phyloP scores from a whole-genome alignment of 2,329 filamentous ascomycete species.

The Sporothrix curviconia region DNA sequence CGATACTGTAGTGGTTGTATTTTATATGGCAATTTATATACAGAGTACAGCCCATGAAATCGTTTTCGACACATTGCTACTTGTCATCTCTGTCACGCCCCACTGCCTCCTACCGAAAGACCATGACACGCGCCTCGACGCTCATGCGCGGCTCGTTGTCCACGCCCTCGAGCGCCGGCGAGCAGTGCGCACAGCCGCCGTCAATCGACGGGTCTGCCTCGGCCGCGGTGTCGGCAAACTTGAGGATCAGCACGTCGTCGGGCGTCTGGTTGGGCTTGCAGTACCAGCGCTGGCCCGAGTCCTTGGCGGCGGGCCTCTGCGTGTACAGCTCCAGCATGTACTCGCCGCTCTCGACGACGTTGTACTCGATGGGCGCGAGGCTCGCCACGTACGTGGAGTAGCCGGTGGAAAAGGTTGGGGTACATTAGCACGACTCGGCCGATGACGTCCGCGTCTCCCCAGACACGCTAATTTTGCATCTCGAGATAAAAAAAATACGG shows the following conservation, averaged over 20 bases:
- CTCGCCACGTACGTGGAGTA: background rate
- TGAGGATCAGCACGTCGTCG: slow-evolving; percentile 8
- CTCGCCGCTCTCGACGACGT: slow-evolving; percentile 4
- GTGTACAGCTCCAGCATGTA: slow-evolving; percentile 11
- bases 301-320: background rate
- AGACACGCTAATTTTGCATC: no score
- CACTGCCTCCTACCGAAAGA: background rate
- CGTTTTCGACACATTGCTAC: background rate
- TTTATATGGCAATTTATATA: no score
- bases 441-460: no score
- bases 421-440: no score
- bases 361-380: slow-evolving; percentile 6
- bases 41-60: no score
- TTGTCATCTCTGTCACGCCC: no score
- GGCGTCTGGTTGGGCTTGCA: slow-evolving; percentile 8
- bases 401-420: no score
- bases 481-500: no score
- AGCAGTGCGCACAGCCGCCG: slow-evolving; percentile 5
- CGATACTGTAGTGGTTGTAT: no score
- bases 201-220: background rate
- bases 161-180: background rate
- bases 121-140: slow-evolving; percentile 6
- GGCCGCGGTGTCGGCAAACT: slow-evolving; percentile 9
- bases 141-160: slow-evolving; percentile 6
- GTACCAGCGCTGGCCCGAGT: slow-evolving; percentile 7